These are phyloP conservation scores for Calonectria naviculata DNA, from an alignment of 2,329 filamentous ascomycete genomes.

Conservation along the genomic window DNA sequence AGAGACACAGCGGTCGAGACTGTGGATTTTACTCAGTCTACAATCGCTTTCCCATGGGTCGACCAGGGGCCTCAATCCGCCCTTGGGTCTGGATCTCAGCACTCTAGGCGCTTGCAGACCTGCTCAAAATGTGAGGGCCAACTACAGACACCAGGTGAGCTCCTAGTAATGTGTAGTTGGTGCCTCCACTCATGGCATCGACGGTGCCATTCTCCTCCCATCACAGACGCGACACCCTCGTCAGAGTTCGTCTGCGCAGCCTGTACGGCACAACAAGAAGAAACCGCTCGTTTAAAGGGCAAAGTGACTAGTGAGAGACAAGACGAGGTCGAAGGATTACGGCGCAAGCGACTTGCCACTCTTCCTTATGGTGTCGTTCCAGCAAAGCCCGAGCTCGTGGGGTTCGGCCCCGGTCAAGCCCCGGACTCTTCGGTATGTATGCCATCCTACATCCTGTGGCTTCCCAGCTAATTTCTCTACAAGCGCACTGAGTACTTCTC, in stretches of 20 bases:
- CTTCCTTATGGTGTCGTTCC: slow-evolving; percentile 47
- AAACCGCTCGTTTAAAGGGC: slow-evolving; percentile 19
- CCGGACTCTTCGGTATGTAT: slow-evolving; percentile 48
- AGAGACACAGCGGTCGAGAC: slow-evolving; percentile 27
- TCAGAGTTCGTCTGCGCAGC: slow-evolving; percentile 30
- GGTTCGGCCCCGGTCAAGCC: slow-evolving; percentile 50
- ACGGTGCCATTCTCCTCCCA: slow-evolving; percentile 29
- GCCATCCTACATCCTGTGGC: not conserved
- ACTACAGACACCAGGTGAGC: slow-evolving; percentile 1
- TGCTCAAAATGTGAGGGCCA: slow-evolving; percentile 33
- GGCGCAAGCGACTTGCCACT: slow-evolving; percentile 45
- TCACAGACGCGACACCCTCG: slow-evolving; percentile 9
- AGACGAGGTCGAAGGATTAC: slow-evolving; percentile 44
- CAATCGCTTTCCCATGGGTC: slow-evolving; percentile 42
- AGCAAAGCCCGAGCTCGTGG: slow-evolving; percentile 50
- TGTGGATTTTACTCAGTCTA: slow-evolving; percentile 47
- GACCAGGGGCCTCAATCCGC: slow-evolving; percentile 7
- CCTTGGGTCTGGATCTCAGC: not conserved
- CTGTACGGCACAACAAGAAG: slow-evolving; percentile 28
- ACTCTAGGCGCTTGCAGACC: not conserved
- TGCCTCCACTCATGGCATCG: slow-evolving; percentile 41
- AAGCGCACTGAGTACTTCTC: slow-evolving; percentile 55
- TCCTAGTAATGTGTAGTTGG: slow-evolving; percentile 30
- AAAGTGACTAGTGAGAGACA: slow-evolving; percentile 32
- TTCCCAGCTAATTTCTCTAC: not conserved